Conservation (phyloP, 495 filamentous ascomycete genomes). For the Penicillium paradoxum region DNA sequence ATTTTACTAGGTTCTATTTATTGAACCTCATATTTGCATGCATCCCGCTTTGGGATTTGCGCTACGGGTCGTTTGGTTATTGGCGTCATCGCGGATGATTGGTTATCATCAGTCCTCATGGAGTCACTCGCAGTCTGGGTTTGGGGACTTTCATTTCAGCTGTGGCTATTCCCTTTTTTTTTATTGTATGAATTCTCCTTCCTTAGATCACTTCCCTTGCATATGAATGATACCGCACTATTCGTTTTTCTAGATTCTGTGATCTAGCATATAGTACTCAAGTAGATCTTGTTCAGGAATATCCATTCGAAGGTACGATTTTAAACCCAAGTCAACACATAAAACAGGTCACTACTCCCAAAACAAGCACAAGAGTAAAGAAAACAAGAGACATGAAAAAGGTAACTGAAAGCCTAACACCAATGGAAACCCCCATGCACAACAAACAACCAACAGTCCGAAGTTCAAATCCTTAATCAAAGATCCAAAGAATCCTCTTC, state of each 20-base stretch:
- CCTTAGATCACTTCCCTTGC: neutral
- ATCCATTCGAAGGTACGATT: neutral
- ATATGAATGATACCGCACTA: neutral
- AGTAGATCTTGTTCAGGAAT: neutral
- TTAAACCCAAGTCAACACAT: neutral
- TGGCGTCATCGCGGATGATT: slow-evolving; percentile 3
- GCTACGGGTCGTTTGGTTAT: neutral
- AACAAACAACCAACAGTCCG: slow-evolving; percentile 2
- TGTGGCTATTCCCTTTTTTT: neutral
- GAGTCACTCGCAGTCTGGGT: neutral
- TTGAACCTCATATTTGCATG: neutral
- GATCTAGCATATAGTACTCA: neutral
- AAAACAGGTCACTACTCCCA: neutral
- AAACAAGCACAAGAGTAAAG: slow-evolving; percentile 10
- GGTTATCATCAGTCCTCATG: neutral
- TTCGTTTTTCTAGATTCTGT: neutral
- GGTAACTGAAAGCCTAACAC: slow-evolving; percentile 11
- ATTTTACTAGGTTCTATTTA: neutral
- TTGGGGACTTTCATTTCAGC: neutral
- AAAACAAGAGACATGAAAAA: slow-evolving; percentile 6
- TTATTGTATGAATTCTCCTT: neutral
- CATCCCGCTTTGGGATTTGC: neutral
- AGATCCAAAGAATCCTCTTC: neutral
- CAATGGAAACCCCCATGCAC: slow-evolving; percentile 11
- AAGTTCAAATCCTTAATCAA: neutral